A percentile compares a stretch with the other conserved stretches of the same genome.
Conservation (phyloP, 768 basidiomycete genomes). For the Peribolospora kevripleyi region DNA sequence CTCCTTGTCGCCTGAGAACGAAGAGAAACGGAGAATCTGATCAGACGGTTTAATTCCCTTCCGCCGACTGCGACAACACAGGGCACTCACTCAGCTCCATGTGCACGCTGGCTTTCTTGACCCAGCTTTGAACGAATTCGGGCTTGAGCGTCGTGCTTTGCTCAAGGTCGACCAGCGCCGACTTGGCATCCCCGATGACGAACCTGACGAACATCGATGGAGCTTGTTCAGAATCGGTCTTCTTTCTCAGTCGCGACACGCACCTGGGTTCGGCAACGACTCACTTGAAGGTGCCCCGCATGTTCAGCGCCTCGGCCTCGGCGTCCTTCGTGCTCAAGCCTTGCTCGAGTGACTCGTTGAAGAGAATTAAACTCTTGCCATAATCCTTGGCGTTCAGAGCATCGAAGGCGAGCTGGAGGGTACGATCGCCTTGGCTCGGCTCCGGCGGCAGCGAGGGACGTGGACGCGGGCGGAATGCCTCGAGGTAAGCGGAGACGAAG, state of each 20-base stretch:
- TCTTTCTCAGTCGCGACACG: not conserved
- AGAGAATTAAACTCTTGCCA: slow-evolving; percentile 46
- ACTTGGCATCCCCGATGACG: slow-evolving; percentile 55
- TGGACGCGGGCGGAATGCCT: slow-evolving; percentile 77
- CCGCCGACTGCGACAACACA: not conserved
- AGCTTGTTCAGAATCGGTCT: not conserved
- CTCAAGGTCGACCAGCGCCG: slow-evolving; percentile 61
- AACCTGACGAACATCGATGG: slow-evolving; percentile 30
- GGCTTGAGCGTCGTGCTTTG: slow-evolving; percentile 43
- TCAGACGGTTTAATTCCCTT: not conserved
- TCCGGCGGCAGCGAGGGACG: slow-evolving; percentile 46
- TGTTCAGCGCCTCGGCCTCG: slow-evolving; percentile 60
- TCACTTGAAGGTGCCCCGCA: slow-evolving; percentile 87
- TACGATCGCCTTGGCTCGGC: slow-evolving; percentile 57
- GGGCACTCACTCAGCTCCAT: slow-evolving; percentile 52
- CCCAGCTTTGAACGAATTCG: slow-evolving; percentile 61
- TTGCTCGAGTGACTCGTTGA: slow-evolving; percentile 67
- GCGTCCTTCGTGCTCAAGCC: slow-evolving; percentile 50
- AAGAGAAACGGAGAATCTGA: not conserved
- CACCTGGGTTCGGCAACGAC: slow-evolving; percentile 13
- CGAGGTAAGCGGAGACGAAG: slow-evolving; percentile 85
- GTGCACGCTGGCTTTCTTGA: slow-evolving; percentile 88
- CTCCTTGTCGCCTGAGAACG: slow-evolving; percentile 29
- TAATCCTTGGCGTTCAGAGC: slow-evolving; percentile 72
- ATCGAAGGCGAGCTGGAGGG: slow-evolving; percentile 50